Percentiles rank a stretch among this genome's conserved stretches.
Conservation (phyloP, 139 green algal species). For the Picochlorum sp. region DNA sequence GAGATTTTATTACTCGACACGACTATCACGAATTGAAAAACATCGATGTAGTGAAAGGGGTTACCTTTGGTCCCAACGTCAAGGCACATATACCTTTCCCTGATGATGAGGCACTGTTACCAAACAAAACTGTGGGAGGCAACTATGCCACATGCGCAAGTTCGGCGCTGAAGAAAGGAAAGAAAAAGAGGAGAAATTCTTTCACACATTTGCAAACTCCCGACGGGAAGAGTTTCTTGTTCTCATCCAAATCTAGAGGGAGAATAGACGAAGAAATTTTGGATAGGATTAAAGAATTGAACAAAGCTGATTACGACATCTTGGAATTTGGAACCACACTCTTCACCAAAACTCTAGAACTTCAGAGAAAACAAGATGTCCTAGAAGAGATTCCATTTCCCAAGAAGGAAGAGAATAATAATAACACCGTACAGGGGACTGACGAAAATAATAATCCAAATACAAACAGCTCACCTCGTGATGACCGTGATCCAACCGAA, state of each 20-base stretch:
- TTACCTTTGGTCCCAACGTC: not conserved
- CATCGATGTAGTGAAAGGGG: constrained; percentile 3
- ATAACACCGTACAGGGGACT: not conserved
- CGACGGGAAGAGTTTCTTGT: constrained; percentile 19
- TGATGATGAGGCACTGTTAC: not conserved
- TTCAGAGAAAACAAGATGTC: constrained; percentile 4
- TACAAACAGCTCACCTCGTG: not conserved
- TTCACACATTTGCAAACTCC: constrained; percentile 24
- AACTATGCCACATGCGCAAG: constrained; percentile 3
- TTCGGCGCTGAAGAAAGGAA: not conserved
- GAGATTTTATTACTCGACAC: not conserved
- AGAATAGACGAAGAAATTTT: constrained; percentile 1
- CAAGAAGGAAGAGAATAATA: not conserved
- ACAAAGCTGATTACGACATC: constrained; percentile 25
- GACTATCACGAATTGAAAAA: constrained; percentile 3
- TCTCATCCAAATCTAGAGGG: not conserved
- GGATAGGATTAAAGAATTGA: constrained; percentile 25
- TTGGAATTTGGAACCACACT: constrained; percentile 23
- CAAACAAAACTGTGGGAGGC: not conserved
- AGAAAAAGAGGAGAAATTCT: constrained; percentile 2
- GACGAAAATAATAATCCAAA: not conserved
- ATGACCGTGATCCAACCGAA: not conserved
- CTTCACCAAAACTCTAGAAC: constrained; percentile 11
- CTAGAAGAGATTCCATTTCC: not conserved
- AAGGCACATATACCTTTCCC: constrained; percentile 1